Evolutionary conservation across 371 early-diverging fungal species (phyloP), one percentile per base, ranked within the genome.

Genomic region (Globomyces sp.): DNA sequence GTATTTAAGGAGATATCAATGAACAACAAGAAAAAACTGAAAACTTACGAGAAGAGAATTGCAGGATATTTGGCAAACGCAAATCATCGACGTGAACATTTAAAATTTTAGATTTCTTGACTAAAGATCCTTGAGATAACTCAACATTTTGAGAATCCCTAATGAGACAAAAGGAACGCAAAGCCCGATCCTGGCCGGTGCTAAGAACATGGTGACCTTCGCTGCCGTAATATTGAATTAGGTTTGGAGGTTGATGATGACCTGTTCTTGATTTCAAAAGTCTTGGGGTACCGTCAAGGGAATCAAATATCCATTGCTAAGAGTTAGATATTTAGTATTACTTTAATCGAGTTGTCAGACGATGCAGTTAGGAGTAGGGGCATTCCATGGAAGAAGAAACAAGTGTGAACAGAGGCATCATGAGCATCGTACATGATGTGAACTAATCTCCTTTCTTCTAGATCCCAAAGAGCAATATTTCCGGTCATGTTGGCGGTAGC

Each of bases 391-490:
- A 96, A 76, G 74, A 94, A 96, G 42, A 89, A 80, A 24, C 89
- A 68, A 0, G 90, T 86, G 11, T 90, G 82, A 36, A 97, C 83
- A 0, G 82, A 68, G 3, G 88, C 90, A 68, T 85, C 84, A 75
- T 97, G 99, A 0, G 92, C 93, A 45, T 86, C 88, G 69, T 89
- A 86, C 69, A 74, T 71, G 11, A 88, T 81, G 67, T 93, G 90
- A 42, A 86, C 69, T 49, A 95, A 74, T 55, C 85, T 81, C 64
- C 87, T 84, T 52, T 86, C 83, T 45, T 90, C 85, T 49, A 98
- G 79, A 73, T 97, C 92, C 99, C 99, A 98, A 4, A 96, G 71
- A 13, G 91, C 87, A 53, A 97, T 82, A 74, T 93, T 92, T 51
- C 97, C 98, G 59, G 87, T 81, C 75, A 87, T 85, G 74, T 86